Evolutionary conservation across 2,329 filamentous ascomycete genomes (phyloP).

Genomic region (Alternaria sp.): DNA sequence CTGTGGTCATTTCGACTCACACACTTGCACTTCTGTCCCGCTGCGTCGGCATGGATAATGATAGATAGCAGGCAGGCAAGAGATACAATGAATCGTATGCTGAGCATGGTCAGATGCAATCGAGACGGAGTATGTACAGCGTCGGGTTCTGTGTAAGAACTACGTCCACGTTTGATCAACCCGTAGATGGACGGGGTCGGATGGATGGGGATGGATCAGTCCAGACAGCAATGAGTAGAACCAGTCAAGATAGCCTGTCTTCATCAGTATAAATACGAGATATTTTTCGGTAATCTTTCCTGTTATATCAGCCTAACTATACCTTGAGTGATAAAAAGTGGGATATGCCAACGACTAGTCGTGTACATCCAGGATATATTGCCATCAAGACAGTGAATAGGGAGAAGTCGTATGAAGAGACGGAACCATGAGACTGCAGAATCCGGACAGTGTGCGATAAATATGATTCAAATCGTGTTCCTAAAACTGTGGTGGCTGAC

Average conservation of each 20-base stretch:
- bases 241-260: background rate
- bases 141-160: background rate
- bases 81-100: background rate
- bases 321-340: background rate
- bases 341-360: background rate
- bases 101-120: background rate
- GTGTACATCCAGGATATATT: background rate
- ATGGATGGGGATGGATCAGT: background rate
- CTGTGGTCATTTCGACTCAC: constrained; percentile 15
- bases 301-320: background rate
- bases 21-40: constrained; percentile 29
- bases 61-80: background rate
- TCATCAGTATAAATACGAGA: background rate
- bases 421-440: background rate
- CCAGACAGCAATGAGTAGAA: background rate
- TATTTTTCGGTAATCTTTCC: background rate
- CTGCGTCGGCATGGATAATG: background rate
- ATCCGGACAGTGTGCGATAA: background rate
- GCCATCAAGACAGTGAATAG: background rate
- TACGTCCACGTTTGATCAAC: background rate
- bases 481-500: background rate
- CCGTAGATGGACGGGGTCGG: background rate
- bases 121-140: background rate
- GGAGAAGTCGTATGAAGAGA: background rate
- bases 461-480: background rate